Evolutionary conservation across 805 yeast genomes (phyloP), one percentile per base, ranked within the genome.

Genomic region (Candida insectalens): DNA sequence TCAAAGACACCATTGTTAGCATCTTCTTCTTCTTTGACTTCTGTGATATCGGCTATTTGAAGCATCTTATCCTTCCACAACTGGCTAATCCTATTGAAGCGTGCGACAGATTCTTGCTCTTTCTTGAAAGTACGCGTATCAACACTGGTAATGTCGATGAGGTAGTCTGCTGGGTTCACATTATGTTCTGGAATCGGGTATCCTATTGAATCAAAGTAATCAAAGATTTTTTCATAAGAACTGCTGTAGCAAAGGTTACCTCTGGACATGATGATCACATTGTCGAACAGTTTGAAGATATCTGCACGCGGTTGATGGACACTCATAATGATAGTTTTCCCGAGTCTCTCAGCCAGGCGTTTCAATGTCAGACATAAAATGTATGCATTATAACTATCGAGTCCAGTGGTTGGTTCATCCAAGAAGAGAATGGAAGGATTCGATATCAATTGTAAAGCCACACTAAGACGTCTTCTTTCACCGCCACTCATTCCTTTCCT

Each of bases 401-500:
- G 57, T 1, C 95, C 94, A 0, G 95, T 83, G 1, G 95, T 84
- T 5, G 95, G 94, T 46, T 84, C 95, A 52, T 84, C 95, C 28
- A 84, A 55, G 46, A 83, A 83, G 39, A 85, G 55, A 2, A 84
- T 60, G 0, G 87, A 73, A 0, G 95, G 95, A 42, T 76, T 80
- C 5, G 82, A 71, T 31, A 84, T 62, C 49, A 84, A 59, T 51
- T 84, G 94, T 13, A 83, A 71, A 0, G 84, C 95, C 25, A 84
- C 69, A 29, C 88, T 77, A 4, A 82, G 65, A 38, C 95, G 57
- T 46, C 95, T 55, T 47, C 77, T 79, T 49, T 84, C 95, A 21
- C 95, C 95, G 12, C 95, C 95, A 4, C 89, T 80, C 4, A 84
- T 57, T 18, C 82, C 84, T 37, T 68, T 68, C 4, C 33, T 13